Evolutionary conservation across 2,329 filamentous ascomycete genomes (phyloP).

Genomic region (Arthrobotrys musiformis): DNA sequence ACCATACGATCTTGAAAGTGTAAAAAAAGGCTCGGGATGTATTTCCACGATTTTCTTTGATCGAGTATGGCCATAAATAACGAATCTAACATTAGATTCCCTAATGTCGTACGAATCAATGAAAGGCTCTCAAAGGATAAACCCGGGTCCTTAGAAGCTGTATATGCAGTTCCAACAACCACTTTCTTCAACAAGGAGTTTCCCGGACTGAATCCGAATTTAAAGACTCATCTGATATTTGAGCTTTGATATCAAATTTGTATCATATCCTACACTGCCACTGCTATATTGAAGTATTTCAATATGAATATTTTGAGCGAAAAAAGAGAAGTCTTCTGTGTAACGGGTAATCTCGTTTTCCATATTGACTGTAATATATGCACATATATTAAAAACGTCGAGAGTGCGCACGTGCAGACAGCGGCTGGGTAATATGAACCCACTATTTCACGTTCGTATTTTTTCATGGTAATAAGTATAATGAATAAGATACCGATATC

Average conservation of each 20-base stretch:
- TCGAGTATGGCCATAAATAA: constrained; percentile 1
- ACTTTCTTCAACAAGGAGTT: background rate
- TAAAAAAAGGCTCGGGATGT: constrained; percentile 23
- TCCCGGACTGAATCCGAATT: background rate
- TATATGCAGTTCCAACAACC: constrained; percentile 6
- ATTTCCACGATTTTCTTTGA: constrained; percentile 9
- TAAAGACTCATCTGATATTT: constrained; percentile 14
- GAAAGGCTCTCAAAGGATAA: background rate
- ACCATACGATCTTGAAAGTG: constrained; percentile 8
- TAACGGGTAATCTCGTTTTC: constrained; percentile 8
- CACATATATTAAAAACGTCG: constrained; percentile 13
- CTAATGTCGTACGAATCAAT: background rate
- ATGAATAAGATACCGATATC: background rate
- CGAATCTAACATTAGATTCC: constrained; percentile 14
- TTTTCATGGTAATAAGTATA: background rate
- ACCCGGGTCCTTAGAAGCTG: constrained; percentile 1
- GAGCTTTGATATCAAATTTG: constrained; percentile 6
- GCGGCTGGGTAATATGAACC: constrained; percentile 16
- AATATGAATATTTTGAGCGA: background rate
- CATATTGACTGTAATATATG: constrained; percentile 1
- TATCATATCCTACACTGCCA: constrained; percentile 12
- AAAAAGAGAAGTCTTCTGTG: background rate
- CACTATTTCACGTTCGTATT: background rate
- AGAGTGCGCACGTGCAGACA: background rate
- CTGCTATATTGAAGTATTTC: background rate